Evolutionary conservation across 192 early-diverging fungal genomes (phyloP), one percentile per base, ranked within the genome.

Genomic region (Coemansia interrupta): DNA sequence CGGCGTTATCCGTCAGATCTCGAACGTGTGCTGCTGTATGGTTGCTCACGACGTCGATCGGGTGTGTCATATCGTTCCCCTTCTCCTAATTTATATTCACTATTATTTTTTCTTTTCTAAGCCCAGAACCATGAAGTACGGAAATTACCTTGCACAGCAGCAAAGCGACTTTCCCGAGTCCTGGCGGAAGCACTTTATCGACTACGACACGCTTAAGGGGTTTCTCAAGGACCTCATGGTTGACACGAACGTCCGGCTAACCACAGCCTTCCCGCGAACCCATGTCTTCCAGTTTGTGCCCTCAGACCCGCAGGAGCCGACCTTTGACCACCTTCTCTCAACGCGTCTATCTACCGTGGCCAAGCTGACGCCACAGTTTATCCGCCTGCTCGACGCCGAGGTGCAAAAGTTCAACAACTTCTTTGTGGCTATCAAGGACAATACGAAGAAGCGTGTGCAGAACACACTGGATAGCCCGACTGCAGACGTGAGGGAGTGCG

Each of bases 181-280:
- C 7, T 92, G 89, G 88, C 81, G 83, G 45, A 57, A 63, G 5
- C 67, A 84, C 56, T 90, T 86, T 77, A 73, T 93, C 61, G 84
- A 87, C 65, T 93, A 93, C 68, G 80, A 77, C 14, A 63, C 49
- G 47, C 81, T 91, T 36, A 92, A 91, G 64, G 14, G 36, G 36
- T 85, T 82, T 44, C 80, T 91, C 62, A 89, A 91, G 68, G 15
- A 57, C 5, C 54, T 66, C 11, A 85, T 90, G 54, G 82, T 85
- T 24, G 80, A 77, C 72, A 82, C 66, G 60, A 86, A 64, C 71
- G 64, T 58, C 63, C 72, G 64, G 3, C 59, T 73, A 15, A 57
- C 77, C 28, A 68, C 73, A 0, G 66, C 73, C 10, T 72, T 71
- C 22, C 75, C 60, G 50, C 68, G 57, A 24, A 60, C 45, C 15